Evolutionary conservation across 2,329 filamentous ascomycete genomes (phyloP).

Genomic region (Thermochaetoides dissita): DNA sequence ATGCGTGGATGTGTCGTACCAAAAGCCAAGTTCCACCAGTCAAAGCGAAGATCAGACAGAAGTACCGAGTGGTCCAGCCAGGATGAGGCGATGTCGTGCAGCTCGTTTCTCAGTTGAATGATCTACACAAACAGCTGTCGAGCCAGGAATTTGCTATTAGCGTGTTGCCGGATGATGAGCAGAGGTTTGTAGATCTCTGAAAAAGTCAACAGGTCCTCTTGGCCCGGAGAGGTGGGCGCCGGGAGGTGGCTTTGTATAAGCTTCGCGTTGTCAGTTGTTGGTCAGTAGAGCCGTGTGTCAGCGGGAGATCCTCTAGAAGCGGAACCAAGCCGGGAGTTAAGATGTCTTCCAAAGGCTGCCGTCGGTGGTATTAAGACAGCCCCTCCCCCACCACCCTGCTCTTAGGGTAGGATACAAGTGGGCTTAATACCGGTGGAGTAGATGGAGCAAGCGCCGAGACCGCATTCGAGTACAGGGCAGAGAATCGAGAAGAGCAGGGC

Average conservation of each 20-base stretch:
- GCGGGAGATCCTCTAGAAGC: conserved; percentile 22
- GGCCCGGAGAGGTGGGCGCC: conserved; percentile 15
- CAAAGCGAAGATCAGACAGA: conserved; percentile 18
- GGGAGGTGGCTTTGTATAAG: conserved; percentile 23
- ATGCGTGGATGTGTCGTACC: conserved; percentile 10
- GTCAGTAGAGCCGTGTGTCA: conserved; percentile 28
- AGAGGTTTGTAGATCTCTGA: conserved; percentile 5
- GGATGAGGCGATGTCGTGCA: conserved; percentile 2
- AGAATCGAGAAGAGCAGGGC: conserved; percentile 18
- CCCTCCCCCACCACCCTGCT: conserved; percentile 25
- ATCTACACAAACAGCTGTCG: conserved; percentile 1
- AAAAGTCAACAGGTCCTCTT: conserved; percentile 10
- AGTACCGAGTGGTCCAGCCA: conserved; percentile 6
- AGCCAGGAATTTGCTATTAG: too few species aligned
- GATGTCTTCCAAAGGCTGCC: conserved; percentile 23
- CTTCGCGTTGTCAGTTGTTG: conserved; percentile 23
- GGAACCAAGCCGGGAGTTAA: conserved; percentile 29
- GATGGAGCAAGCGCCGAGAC: conserved; percentile 33
- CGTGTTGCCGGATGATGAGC: conserved; percentile 2
- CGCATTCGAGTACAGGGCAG: conserved; percentile 29
- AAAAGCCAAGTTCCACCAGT: conserved; percentile 12
- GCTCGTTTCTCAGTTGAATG: conserved; percentile 7
- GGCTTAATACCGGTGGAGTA: conserved; percentile 33
- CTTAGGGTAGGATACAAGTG: conserved; percentile 30
- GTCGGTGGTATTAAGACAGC: conserved; percentile 26